Base-by-base conservation (phyloP, 1,139 yeast genomes). In the Diutina sp. region DNA sequence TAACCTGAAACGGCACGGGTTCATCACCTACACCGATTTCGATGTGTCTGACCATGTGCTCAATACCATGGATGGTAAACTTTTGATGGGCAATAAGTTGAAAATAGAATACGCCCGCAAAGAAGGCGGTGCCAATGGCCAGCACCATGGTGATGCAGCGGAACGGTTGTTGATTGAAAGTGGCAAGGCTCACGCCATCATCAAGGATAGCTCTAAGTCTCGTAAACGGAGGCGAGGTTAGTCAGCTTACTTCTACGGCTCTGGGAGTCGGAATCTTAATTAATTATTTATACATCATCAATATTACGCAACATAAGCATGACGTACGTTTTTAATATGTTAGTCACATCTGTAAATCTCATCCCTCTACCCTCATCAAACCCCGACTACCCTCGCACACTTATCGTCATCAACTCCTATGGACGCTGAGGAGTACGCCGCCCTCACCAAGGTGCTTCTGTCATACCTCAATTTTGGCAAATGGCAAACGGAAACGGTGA, bases 111-210 rank as follows among this genome's bases (percentile, higher is more conserved):
- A 90, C 66, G 96, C 97, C 0, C 83, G 76, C 65, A 89, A 88
- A 67, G 41, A 29, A n/a, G 83, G 80, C 61, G 82, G 81, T 59
- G 76, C 79, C 18, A 56, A 61, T 53, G 57, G 64, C 32, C 59
- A 58, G 11, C 77, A 80, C 54, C 96, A 90, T 64, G 97, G 97
- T n/a, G 95, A 86, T 63, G 77, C 77, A 35, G 83, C 83, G 0
- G 97, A 91, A 65, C 74, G 97, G 62, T 61, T 79, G 55, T 73
- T 91, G 59, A 93, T 95, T 18, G 79, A 76, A 55, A 85, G 83
- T 65, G 96, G 95, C 4, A 72, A 71, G 61, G 65, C 65, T 56
- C 73, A 77, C 44, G 25, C 18, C 29, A 29, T 50, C 12, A 50
- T 50, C 9, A 32, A 30, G 18, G 9, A 16, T 6, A 50, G 18